Evolutionary conservation across 2,329 filamentous ascomycete genomes (phyloP).

Genomic region (Botrytis paeoniae): DNA sequence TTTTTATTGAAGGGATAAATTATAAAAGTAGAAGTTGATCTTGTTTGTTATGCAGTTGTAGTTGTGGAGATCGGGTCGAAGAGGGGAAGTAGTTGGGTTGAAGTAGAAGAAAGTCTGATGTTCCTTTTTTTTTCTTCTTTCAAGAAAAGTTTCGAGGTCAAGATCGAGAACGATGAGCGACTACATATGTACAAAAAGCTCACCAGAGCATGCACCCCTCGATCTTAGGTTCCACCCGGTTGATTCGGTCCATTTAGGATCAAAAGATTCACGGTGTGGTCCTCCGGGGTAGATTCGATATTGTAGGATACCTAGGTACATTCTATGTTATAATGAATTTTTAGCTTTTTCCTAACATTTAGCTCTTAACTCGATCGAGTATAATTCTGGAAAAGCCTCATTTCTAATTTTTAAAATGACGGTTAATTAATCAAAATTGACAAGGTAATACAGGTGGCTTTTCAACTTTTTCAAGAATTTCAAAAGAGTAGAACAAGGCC

Average conservation of each 20-base stretch:
- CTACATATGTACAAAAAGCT: slow-evolving; percentile 31
- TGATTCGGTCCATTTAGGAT: slow-evolving; percentile 26
- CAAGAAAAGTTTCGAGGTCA: not conserved
- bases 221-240: slow-evolving; percentile 31
- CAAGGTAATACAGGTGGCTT: slow-evolving; percentile 3
- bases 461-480: not conserved
- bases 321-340: not conserved
- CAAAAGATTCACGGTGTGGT: slow-evolving; percentile 15
- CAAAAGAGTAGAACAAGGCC: not conserved
- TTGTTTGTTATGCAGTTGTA: not conserved
- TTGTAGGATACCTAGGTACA: slow-evolving; percentile 5
- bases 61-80: not conserved
- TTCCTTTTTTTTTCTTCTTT: not conserved
- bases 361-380: slow-evolving; percentile 14
- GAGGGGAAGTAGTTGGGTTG: slow-evolving; percentile 13
- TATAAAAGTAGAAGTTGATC: not conserved
- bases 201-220: slow-evolving; percentile 27
- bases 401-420: slow-evolving; percentile 9
- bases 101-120: slow-evolving; percentile 20
- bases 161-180: slow-evolving; percentile 23
- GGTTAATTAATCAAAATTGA: slow-evolving; percentile 12
- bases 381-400: slow-evolving; percentile 2
- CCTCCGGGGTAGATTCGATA: slow-evolving; percentile 23
- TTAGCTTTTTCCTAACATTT: not conserved
- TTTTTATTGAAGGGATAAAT: not conserved